Conservation (phyloP, 1,284 basidiomycete genomes). For the Malassezia dermatis region DNA sequence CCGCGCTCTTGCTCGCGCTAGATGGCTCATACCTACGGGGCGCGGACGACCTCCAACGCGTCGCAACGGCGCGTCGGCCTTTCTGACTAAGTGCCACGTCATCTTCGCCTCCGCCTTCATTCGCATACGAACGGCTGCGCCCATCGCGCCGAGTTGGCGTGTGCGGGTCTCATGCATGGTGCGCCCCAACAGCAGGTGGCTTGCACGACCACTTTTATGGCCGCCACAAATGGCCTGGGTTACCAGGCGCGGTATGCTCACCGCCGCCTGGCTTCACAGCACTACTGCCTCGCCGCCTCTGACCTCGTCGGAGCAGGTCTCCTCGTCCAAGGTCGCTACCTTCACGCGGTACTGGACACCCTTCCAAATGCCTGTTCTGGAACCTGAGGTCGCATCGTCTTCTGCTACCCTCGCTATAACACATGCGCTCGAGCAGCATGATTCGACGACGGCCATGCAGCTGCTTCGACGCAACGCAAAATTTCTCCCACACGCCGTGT, state of each 20-base stretch:
- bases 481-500: slow-evolving; percentile 1
- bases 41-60: neutral
- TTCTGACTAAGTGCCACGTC: neutral
- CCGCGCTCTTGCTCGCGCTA: slow-evolving; percentile 5
- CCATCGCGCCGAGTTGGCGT: neutral
- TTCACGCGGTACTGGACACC: slow-evolving; percentile 12
- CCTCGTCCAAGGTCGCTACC: neutral
- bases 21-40: slow-evolving; percentile 1
- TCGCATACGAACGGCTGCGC: neutral
- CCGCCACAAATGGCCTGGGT: neutral
- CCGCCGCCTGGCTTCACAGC: neutral
- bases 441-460: neutral
- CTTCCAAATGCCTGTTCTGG: neutral
- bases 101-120: neutral
- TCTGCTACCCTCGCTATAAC: neutral
- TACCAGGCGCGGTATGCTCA: neutral
- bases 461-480: neutral
- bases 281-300: neutral
- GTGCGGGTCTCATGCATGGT: neutral
- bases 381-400: neutral
- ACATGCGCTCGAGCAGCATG: slow-evolving; percentile 4
- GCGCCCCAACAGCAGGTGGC: neutral
- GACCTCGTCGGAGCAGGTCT: neutral
- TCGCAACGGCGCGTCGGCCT: neutral
- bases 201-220: neutral